Evolutionary conservation across 176 grass and related monocot species (phyloP).

Genomic region (Avena sativa): DNA sequence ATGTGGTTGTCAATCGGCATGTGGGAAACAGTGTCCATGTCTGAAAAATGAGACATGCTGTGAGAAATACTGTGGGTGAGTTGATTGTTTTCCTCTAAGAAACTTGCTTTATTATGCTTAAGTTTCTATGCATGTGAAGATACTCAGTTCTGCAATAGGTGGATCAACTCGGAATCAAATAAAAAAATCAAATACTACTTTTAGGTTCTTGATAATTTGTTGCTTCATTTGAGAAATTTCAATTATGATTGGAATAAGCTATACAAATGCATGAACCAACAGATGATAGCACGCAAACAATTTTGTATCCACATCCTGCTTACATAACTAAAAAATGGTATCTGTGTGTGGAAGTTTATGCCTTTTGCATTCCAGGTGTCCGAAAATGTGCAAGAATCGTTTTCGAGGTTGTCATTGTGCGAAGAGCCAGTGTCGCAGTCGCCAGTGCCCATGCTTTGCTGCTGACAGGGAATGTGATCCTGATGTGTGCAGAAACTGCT

Average conservation of each 20-base stretch:
- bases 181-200: background rate
- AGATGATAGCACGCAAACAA: background rate
- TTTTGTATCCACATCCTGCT: slow-evolving; percentile 13
- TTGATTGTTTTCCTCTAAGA: slow-evolving; percentile 32
- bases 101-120: slow-evolving; percentile 12
- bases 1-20: slow-evolving; percentile 94
- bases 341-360: slow-evolving; percentile 32
- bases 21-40: slow-evolving; percentile 93
- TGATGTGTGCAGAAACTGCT: slow-evolving; percentile 97
- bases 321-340: background rate
- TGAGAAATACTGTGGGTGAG: slow-evolving; percentile 96
- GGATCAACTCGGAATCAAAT: background rate
- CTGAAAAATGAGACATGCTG: slow-evolving; percentile 85
- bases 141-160: background rate
- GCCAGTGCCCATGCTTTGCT: slow-evolving; percentile 98
- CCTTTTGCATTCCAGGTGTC: slow-evolving; percentile 69
- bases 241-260: background rate
- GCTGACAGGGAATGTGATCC: slow-evolving; percentile 99
- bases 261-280: background rate
- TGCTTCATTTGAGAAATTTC: slow-evolving; percentile 2
- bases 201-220: slow-evolving; percentile 14
- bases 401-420: slow-evolving; percentile 97
- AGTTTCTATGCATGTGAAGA: slow-evolving; percentile 24
- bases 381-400: slow-evolving; percentile 93
- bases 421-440: slow-evolving; percentile 91